Evolutionary conservation across 257 asterid species (phyloP).

Genomic region (Solanum rostratum): DNA sequence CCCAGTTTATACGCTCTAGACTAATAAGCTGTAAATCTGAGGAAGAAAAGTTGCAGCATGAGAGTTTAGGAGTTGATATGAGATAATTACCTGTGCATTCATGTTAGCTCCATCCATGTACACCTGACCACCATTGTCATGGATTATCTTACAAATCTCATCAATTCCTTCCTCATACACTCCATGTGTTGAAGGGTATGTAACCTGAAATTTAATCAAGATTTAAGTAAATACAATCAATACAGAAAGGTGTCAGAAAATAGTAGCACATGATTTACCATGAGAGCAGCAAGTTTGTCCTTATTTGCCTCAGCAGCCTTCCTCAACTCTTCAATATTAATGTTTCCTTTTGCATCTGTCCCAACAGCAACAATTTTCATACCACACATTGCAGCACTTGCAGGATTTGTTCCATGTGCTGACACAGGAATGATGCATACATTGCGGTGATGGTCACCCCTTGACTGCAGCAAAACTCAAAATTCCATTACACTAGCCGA

Average conservation of each 20-base stretch:
- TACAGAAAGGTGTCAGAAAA: not conserved
- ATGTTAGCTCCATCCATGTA: constrained; percentile 99
- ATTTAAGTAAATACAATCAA: not conserved
- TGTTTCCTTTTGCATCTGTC: constrained; percentile 96
- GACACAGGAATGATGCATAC: constrained; percentile 98
- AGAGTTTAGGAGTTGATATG: not conserved
- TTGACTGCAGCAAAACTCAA: constrained; percentile 42
- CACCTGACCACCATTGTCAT: constrained; percentile 96
- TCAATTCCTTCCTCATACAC: constrained; percentile 98
- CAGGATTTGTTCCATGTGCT: constrained; percentile 99
- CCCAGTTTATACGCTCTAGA: not conserved
- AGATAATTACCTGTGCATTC: constrained; percentile 85
- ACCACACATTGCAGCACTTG: constrained; percentile 99
- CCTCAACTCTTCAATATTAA: constrained; percentile 75
- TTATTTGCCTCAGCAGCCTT: constrained; percentile 84
- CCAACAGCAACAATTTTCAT: constrained; percentile 98
- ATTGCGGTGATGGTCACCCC: constrained; percentile 93
- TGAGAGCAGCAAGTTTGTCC: constrained; percentile 80
- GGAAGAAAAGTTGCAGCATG: not conserved
- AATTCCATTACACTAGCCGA: not conserved
- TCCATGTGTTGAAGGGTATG: constrained; percentile 99
- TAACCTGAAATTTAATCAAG: constrained; percentile 45
- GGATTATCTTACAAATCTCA: constrained; percentile 91
- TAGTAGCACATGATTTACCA: constrained; percentile 33
- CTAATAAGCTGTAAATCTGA: not conserved